Base-by-base conservation (phyloP, 2,329 filamentous ascomycete genomes). In the Phyllosticta citribraziliensis region DNA sequence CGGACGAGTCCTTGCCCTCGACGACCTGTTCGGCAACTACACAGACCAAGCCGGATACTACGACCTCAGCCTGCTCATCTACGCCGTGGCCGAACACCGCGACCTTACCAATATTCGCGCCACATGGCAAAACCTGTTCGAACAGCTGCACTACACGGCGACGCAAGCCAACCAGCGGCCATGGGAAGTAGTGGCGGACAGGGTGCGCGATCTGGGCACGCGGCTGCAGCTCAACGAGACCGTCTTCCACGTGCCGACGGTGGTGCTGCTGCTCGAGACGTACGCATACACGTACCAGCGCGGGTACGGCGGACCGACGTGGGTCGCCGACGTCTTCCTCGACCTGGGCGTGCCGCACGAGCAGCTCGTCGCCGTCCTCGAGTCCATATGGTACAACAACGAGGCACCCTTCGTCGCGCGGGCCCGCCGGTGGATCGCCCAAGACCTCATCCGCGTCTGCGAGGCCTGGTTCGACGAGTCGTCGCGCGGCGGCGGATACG, bases 1-100 rank as follows among this genome's bases (percentile, higher is more conserved):
- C 72, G 88, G 89, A n/a, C 82, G 84, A 55, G 88, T 97, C 56
- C 81, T 88, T 67, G 81, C 84, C 62, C 79, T 97, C 40, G 89
- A 87, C 64, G 84, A 86, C 86, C 84, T 99, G n/a, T 99, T 91
- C 77, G 96, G 97, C 71, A 79, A 85, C 65, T 99, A 91, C 69
- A 91, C 92, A 60, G 92, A 97, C 70, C 87, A 90, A 69, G 94
- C 91, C 2, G 88, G 86, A 56, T 99, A 99, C 79, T 93, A 91
- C 75, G 94, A 97, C 71, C 83, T 99, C 57, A 96, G 90, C 71
- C 83, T 99, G 9, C 81, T 93, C 63, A 96, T 99, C 69, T 97
- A 92, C 78, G 88, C 95, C 73, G 84, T 88, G 1, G 93, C 93
- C 54, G 91, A 97, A 73, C 90, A 96, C 78, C 88, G 93, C 67